Base-by-base conservation (phyloP, 2,329 filamentous ascomycete species). In the Albifimbria verrucaria region DNA sequence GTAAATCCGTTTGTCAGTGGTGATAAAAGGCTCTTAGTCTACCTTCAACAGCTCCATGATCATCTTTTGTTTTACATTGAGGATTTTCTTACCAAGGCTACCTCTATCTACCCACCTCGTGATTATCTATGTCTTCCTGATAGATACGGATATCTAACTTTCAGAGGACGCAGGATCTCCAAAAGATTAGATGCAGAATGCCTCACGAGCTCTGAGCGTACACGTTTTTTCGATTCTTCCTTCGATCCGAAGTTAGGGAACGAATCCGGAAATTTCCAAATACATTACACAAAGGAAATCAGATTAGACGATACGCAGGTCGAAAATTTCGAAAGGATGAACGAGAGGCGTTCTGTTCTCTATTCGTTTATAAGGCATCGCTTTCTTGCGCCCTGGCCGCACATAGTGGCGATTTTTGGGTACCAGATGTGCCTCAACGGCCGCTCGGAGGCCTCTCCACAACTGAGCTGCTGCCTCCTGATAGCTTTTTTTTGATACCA, bases 31-130 rank as follows among this genome's bases (percentile, higher is more conserved):
- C 51, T 54, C 11, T 21, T 52, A 3, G 4, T 9, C 2, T 3
- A 50, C 2, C 36, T 60, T 3, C 11, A 51, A 2, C 43, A 28
- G 20, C 7, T 58, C 4, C 15, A 55, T 4, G 11, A 3, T 2
- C 49, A 18, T 17, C 42, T 60, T 3, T n/a, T 60, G 1, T 3
- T 54, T 3, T 26, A 57, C 1, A 50, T 54, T 9, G 58, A 57
- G 21, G 58, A 59, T 10, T 59, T 58, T 10, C 5, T 60, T 4
- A 57, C 52, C 15, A 60, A 59, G 53, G 55, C 52, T 5, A 59
- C 50, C 1, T 47, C 58, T 6, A 28, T 48, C 12, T 54, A 41
- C 1, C 45, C 58, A 1, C 57, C 53, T 1, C 20, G 51, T 2
- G 52, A 57, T 2, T 59, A 55, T 17, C 43, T 53, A 7, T 60